Base-by-base conservation (phyloP, 176 grass and related monocot genomes). In the Rhipidocladum racemiflorum region DNA sequence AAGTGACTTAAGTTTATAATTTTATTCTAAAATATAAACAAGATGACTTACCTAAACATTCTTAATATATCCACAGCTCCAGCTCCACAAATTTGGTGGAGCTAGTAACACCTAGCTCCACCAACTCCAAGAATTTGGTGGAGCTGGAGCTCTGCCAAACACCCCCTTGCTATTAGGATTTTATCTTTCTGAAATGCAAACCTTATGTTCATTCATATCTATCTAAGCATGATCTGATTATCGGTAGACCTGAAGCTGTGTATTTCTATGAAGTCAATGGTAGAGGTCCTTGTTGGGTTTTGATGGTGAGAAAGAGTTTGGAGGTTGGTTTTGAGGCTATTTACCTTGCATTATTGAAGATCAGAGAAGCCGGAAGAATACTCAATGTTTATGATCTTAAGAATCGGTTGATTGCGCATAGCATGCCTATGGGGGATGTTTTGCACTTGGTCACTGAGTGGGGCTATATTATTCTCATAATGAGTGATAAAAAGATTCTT, bases 271-370 rank as follows among this genome's bases (percentile, higher is more conserved):
- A 95, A 78, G 77, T 92, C 32, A 91, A 99, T 88, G 96, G 93
- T 46, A 84, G 93, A 91, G 97, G 97, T 74, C 93, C 93, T 81
- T 99, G 97, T 76, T 96, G 93, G 97, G 97, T 78, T 99, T 99
- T 81, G 96, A 99, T 81, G 93, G 97, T 65, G 91, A 93, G 79
- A 95, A 99, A 75, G 96, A 89, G 71, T 96, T 99, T 74, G 76
- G 93, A 53, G 91, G 97, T 56, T 99, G 97, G 93, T 99, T 99
- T 84, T 85, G 91, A 78, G 97, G 93, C 46, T 99, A 96, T 85
- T 90, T 99, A 64, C 85, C 96, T 42, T 99, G 87, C 74, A 85
- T 99, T 60, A 95, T 93, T 88, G 87, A 83, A 83, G 93, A 93
- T 87, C 93, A 90, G 75, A 93, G 91, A 83, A 96, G 80, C 68